These are phyloP conservation scores for Teunomyces kruisii DNA, from an alignment of 805 yeast species.

Conservation along the genomic window DNA sequence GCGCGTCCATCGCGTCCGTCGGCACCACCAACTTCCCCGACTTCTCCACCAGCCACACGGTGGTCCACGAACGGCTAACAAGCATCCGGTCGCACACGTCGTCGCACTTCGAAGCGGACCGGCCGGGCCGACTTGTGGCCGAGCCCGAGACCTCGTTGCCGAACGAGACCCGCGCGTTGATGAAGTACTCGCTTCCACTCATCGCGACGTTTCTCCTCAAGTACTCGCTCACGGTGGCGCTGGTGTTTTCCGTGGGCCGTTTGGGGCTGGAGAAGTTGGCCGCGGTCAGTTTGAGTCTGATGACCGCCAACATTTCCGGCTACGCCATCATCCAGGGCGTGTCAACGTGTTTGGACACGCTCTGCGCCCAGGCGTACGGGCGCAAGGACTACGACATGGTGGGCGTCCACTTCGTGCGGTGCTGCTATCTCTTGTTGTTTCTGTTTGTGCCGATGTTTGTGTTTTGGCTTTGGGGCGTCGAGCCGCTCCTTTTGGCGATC, in stretches of 20 bases:
- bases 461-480: slow-evolving; percentile 62
- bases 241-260: slow-evolving; percentile 75
- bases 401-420: slow-evolving; percentile 67
- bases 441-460: slow-evolving; percentile 54
- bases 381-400: slow-evolving; percentile 62
- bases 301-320: slow-evolving; percentile 78
- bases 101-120: slow-evolving; percentile 18
- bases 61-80: slow-evolving; percentile 13
- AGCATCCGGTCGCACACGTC: slow-evolving; percentile 14
- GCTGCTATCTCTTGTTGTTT: slow-evolving; percentile 55
- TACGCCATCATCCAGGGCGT: slow-evolving; percentile 75
- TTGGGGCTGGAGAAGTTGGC: slow-evolving; percentile 71
- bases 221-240: slow-evolving; percentile 71
- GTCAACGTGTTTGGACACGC: slow-evolving; percentile 75
- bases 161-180: slow-evolving; percentile 40
- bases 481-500: slow-evolving; percentile 39
- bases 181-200: slow-evolving; percentile 53
- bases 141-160: slow-evolving; percentile 44
- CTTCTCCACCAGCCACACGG: slow-evolving; percentile 6
- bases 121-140: slow-evolving; percentile 27
- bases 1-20: slow-evolving; percentile 37
- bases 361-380: slow-evolving; percentile 78
- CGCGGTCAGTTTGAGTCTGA: slow-evolving; percentile 70
- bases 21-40: slow-evolving; percentile 4
- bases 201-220: slow-evolving; percentile 67